Evolutionary conservation across 495 filamentous ascomycete genomes (phyloP).

Genomic region (Aspergillus indologenus): DNA sequence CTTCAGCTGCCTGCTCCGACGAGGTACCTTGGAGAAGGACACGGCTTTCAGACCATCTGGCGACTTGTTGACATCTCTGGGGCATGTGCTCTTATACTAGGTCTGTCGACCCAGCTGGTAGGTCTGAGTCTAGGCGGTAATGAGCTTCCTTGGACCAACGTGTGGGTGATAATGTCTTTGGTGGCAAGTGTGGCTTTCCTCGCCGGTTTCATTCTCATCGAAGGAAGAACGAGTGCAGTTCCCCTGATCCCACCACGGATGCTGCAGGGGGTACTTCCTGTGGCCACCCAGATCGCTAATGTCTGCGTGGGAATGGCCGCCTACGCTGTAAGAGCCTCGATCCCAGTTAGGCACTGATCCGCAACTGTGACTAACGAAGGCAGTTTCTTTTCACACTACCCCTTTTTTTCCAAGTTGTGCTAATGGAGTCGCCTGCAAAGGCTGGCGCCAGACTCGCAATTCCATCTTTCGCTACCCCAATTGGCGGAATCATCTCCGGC

Average conservation of each 20-base stretch:
- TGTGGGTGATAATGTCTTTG: slow-evolving; percentile 52
- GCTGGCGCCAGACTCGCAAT: slow-evolving; percentile 58
- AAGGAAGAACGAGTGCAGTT: slow-evolving; percentile 56
- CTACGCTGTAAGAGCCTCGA: slow-evolving; percentile 51
- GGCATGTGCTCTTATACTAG: slow-evolving; percentile 53
- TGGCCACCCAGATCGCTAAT: slow-evolving; percentile 57
- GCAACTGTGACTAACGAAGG: neutral
- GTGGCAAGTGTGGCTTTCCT: slow-evolving; percentile 50
- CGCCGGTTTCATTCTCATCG: slow-evolving; percentile 49
- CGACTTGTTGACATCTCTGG: slow-evolving; percentile 56
- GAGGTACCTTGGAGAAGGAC: slow-evolving; percentile 19
- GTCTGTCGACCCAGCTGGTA: slow-evolving; percentile 55
- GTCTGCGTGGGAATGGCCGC: slow-evolving; percentile 59
- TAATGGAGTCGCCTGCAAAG: slow-evolving; percentile 58
- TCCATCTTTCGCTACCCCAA: slow-evolving; percentile 58
- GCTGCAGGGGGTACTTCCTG: slow-evolving; percentile 49
- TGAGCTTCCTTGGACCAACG: slow-evolving; percentile 56
- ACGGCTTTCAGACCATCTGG: slow-evolving; percentile 42
- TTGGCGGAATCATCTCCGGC: slow-evolving; percentile 59
- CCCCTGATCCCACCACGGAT: slow-evolving; percentile 59
- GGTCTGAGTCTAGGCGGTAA: slow-evolving; percentile 62
- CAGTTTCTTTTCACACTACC: slow-evolving; percentile 66
- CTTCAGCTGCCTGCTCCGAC: slow-evolving; percentile 40
- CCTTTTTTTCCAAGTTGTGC: slow-evolving; percentile 61
- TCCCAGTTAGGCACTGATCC: neutral